These are phyloP conservation scores for Plasmodium inui DNA, from an alignment of 169 alveolate genomes.

Conservation along the genomic window DNA sequence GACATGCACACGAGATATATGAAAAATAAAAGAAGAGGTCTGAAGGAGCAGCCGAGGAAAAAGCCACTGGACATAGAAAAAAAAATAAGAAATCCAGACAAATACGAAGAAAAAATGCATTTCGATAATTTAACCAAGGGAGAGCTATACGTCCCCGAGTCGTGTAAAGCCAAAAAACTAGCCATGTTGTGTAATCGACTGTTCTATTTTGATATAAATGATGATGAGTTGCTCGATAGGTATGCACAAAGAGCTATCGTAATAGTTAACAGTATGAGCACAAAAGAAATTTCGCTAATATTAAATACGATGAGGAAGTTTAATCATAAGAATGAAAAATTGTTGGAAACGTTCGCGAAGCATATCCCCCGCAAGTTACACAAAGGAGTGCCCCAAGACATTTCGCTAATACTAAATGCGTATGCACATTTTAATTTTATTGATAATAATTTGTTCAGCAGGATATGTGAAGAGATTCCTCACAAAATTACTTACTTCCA, in stretches of 20 bases:
- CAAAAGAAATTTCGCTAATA: slow-evolving; percentile 69
- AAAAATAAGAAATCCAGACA: slow-evolving; percentile 59
- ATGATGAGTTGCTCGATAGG: slow-evolving; percentile 64
- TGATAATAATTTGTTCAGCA: slow-evolving; percentile 54
- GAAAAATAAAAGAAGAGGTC: slow-evolving; percentile 75
- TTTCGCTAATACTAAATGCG: slow-evolving; percentile 67
- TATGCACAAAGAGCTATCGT: slow-evolving; percentile 75
- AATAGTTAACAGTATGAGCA: slow-evolving; percentile 51
- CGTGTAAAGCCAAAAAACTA: slow-evolving; percentile 58
- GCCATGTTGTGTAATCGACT: slow-evolving; percentile 75
- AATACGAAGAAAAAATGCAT: slow-evolving; percentile 74
- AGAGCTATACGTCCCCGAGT: slow-evolving; percentile 69
- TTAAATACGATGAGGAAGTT: slow-evolving; percentile 71
- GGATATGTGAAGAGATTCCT: slow-evolving; percentile 77
- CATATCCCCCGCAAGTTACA: slow-evolving; percentile 70
- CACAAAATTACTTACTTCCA: slow-evolving; percentile 61
- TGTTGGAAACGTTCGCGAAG: slow-evolving; percentile 64
- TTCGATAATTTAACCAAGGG: slow-evolving; percentile 68
- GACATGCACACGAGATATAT: slow-evolving; percentile 30
- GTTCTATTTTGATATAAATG: slow-evolving; percentile 69
- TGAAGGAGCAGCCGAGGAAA: slow-evolving; percentile 73
- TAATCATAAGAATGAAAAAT: slow-evolving; percentile 57
- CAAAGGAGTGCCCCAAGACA: slow-evolving; percentile 74
- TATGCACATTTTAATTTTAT: slow-evolving; percentile 66
- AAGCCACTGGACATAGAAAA: slow-evolving; percentile 72